Evolutionary conservation across 768 basidiomycete genomes (phyloP).

Genomic region (Pulveroboletus sp.): DNA sequence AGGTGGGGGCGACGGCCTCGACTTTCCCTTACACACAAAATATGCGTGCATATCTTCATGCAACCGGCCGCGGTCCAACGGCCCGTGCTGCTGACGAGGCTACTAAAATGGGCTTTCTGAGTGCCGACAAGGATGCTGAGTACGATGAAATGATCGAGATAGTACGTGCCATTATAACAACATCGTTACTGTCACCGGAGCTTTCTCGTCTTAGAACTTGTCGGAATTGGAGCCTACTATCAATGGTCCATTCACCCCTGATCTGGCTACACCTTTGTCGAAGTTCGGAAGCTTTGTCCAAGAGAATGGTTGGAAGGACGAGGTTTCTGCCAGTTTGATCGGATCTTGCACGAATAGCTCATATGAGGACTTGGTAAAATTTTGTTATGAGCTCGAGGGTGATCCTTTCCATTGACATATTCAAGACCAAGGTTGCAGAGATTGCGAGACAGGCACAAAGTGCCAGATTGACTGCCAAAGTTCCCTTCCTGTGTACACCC

Average conservation of each 20-base stretch:
- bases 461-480: constrained; percentile 76
- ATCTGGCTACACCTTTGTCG: constrained; percentile 90
- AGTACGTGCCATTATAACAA: constrained; percentile 42
- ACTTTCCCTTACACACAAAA: constrained; percentile 92
- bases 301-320: constrained; percentile 90
- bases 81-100: constrained; percentile 85
- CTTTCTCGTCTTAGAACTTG: constrained; percentile 54
- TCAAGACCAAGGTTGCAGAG: constrained; percentile 84
- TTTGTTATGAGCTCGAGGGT: not conserved
- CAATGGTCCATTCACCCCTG: constrained; percentile 98
- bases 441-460: constrained; percentile 85
- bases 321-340: constrained; percentile 86
- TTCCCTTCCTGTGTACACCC: constrained; percentile 85
- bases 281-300: constrained; percentile 77
- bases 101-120: constrained; percentile 70
- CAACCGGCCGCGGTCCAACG: constrained; percentile 84
- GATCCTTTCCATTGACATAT: constrained; percentile 2
- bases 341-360: constrained; percentile 99
- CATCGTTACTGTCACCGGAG: not conserved
- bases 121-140: constrained; percentile 81
- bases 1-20: constrained; percentile 99
- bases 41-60: constrained; percentile 87
- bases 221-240: constrained; percentile 87
- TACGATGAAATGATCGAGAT: constrained; percentile 96
- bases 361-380: constrained; percentile 85